Evolutionary conservation across 2,329 filamentous ascomycete genomes (phyloP).

Genomic region (Trichoderma breve): DNA sequence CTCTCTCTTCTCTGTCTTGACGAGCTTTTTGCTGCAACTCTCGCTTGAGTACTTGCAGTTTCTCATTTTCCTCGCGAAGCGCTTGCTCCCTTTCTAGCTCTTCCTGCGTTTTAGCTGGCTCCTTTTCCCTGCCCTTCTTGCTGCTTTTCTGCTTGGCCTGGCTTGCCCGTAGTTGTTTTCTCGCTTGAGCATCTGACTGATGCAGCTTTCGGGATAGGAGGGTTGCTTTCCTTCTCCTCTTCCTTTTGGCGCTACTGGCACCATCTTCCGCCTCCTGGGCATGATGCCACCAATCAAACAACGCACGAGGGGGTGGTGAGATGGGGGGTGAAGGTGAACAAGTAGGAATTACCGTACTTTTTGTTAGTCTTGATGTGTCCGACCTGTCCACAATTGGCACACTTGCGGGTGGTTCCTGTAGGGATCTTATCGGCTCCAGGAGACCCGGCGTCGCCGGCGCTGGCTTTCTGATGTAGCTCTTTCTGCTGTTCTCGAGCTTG

Average conservation of each 20-base stretch:
- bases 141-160: conserved; percentile 13
- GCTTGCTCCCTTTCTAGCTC: conserved; percentile 22
- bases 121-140: conserved; percentile 20
- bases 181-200: conserved; percentile 26
- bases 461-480: conserved; percentile 53
- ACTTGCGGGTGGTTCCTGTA: conserved; percentile 79
- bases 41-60: conserved; percentile 22
- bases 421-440: conserved; percentile 52
- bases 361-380: conserved; percentile 99
- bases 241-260: conserved; percentile 6
- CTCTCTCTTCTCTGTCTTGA: conserved; percentile 21
- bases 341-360: conserved; percentile 62
- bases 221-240: conserved; percentile 24
- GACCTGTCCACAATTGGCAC: conserved; percentile 93
- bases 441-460: conserved; percentile 47
- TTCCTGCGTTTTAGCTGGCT: conserved; percentile 22
- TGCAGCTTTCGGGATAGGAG: conserved; percentile 26
- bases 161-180: conserved; percentile 17
- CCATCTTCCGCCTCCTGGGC: conserved; percentile 21
- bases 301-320: conserved; percentile 30
- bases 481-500: conserved; percentile 90
- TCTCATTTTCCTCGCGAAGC: conserved; percentile 22
- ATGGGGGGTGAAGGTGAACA: conserved; percentile 22
- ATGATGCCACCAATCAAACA: conserved; percentile 37
- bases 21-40: conserved; percentile 23